phyloP scores from a whole-genome alignment of 139 green algal genomes.

The Volvox africanus region DNA sequence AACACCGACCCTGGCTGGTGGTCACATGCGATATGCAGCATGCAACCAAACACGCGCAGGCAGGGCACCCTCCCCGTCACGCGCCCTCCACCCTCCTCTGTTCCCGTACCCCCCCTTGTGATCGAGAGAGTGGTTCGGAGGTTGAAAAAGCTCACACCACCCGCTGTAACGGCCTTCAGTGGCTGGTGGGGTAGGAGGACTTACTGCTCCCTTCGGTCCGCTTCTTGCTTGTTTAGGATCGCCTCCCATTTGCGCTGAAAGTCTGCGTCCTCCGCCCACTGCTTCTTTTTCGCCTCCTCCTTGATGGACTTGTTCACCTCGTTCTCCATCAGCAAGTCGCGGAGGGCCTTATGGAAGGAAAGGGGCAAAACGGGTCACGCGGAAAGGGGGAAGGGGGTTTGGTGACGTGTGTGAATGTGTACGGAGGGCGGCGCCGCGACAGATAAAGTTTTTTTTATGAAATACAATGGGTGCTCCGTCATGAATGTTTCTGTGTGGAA shows the following conservation, averaged over 20 bases:
- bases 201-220: conserved; percentile 46
- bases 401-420: neutral
- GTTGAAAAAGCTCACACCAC: too few relatives aligned
- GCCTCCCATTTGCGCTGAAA: conserved; percentile 38
- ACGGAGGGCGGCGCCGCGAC: neutral
- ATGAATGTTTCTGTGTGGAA: too few relatives aligned
- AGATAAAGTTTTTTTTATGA: too few relatives aligned
- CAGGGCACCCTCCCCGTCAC: neutral
- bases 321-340: conserved; percentile 46
- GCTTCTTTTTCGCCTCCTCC: conserved; percentile 48
- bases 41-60: neutral
- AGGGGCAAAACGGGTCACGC: neutral
- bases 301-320: conserved; percentile 51
- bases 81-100: neutral
- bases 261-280: conserved; percentile 50
- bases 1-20: neutral
- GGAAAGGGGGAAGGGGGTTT: neutral
- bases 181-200: too few relatives aligned
- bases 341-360: conserved; percentile 24
- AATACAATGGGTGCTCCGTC: too few relatives aligned
- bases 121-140: too few relatives aligned
- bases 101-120: neutral
- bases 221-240: conserved; percentile 60
- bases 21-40: too few relatives aligned
- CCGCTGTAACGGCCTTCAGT: too few relatives aligned